These are phyloP conservation scores for Fusarium beomiforme DNA, from an alignment of 2,329 filamentous ascomycete genomes.

Conservation along the genomic window DNA sequence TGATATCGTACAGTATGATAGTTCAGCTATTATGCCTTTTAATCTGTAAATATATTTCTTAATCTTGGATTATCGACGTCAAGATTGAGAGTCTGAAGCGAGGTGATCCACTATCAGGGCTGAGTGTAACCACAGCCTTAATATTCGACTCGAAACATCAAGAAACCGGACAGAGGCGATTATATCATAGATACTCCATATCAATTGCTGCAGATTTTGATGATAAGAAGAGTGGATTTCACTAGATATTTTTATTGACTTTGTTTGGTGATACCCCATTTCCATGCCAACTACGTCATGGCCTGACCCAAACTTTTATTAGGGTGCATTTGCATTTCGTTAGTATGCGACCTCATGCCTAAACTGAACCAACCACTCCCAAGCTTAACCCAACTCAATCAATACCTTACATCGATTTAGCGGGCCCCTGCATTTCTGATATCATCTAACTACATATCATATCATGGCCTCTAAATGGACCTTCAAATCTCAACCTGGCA, in stretches of 20 bases:
- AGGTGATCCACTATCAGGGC: conserved; percentile 11
- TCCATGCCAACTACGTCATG: conserved; percentile 34
- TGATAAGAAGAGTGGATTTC: not conserved
- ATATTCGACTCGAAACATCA: not conserved
- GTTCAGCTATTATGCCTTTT: not conserved
- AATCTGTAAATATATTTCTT: not conserved
- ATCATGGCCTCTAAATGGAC: conserved; percentile 37
- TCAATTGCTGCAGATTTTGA: not conserved
- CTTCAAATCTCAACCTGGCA: conserved; percentile 40
- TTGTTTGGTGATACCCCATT: conserved; percentile 7
- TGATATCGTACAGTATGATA: too few relatives aligned
- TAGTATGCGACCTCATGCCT: not conserved
- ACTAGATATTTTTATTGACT: not conserved
- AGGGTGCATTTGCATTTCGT: not conserved
- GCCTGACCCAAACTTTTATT: not conserved
- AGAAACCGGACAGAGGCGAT: not conserved
- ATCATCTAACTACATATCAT: not conserved
- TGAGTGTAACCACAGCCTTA: not conserved
- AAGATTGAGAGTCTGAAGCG: not conserved
- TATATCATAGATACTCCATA: conserved; percentile 4
- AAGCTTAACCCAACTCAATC: not conserved
- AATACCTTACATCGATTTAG: not conserved
- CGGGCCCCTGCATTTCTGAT: not conserved
- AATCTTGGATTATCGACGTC: not conserved
- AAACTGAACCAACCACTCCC: not conserved